phyloP scores from a whole-genome alignment of 2,329 filamentous ascomycete species.

The Amesomyces nigricolor region DNA sequence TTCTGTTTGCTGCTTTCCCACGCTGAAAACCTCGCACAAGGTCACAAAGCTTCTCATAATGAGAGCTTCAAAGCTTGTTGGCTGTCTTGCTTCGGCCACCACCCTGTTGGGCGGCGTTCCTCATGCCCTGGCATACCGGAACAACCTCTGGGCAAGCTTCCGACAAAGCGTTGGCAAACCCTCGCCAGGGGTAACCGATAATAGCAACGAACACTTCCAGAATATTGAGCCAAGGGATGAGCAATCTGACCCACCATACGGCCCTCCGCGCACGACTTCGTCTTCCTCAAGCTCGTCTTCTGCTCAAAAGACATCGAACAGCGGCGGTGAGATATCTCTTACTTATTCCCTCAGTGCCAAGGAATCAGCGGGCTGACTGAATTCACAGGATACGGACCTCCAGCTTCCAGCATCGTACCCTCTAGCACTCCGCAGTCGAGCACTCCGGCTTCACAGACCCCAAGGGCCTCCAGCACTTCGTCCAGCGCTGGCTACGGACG shows the following conservation, averaged over 20 bases:
- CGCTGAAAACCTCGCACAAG: background rate
- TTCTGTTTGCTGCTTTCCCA: background rate
- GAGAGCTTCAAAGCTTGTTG: conserved; percentile 32
- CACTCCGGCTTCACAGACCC: background rate
- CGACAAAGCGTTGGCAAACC: conserved; percentile 19
- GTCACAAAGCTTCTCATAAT: conserved; percentile 29
- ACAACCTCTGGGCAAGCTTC: conserved; percentile 21
- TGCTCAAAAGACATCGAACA: conserved; percentile 2
- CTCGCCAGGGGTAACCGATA: background rate
- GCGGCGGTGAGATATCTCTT: conserved; percentile 8
- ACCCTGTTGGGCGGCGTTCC: conserved; percentile 27
- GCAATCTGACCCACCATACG: conserved; percentile 22
- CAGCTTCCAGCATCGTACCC: conserved; percentile 5
- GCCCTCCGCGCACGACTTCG: background rate
- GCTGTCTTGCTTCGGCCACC: conserved; percentile 32
- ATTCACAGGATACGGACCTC: conserved; percentile 12
- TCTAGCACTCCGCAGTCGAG: background rate
- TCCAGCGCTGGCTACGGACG: conserved; percentile 6
- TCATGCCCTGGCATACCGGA: conserved; percentile 15
- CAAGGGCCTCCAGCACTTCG: conserved; percentile 5
- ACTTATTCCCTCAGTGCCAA: background rate
- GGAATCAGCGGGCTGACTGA: background rate
- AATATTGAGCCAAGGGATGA: conserved; percentile 13
- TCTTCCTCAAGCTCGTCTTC: background rate
- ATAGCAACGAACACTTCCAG: background rate